Percentiles rank a stretch among this genome's conserved stretches.
These are phyloP conservation scores for Stylosanthes scabra DNA, from an alignment of 331 rosid species.

Conservation along the genomic window DNA sequence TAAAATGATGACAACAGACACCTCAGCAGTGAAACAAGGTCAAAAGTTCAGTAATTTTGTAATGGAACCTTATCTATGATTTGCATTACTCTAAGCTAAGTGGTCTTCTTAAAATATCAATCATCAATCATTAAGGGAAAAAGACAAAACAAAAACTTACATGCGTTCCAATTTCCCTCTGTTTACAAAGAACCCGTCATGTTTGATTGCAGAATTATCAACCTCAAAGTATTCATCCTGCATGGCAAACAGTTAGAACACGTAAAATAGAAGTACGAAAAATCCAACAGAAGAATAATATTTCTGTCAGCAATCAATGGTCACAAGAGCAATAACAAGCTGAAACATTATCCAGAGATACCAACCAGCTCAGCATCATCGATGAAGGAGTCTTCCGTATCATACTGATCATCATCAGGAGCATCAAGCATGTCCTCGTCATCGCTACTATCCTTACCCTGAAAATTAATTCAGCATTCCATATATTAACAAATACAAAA, in stretches of 20 bases:
- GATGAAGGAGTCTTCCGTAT: conserved; percentile 96
- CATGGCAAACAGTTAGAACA: conserved; percentile 41
- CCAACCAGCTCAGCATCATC: conserved; percentile 98
- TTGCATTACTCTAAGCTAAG: conserved; percentile 20
- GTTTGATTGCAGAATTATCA: conserved; percentile 88
- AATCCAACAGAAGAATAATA: conserved; percentile 15
- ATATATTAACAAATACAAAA: conserved; percentile 39
- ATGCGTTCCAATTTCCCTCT: conserved; percentile 87
- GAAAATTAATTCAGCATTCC: conserved; percentile 37
- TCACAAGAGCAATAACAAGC: conserved; percentile 32
- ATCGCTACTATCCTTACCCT: conserved; percentile 98
- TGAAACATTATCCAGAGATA: conserved; percentile 35
- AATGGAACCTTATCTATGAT: conserved; percentile 22
- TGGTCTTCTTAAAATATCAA: neutral
- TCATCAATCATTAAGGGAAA: too few species aligned
- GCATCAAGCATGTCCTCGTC: conserved; percentile 76
- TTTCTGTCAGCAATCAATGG: conserved; percentile 33
- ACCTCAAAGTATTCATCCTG: conserved; percentile 99
- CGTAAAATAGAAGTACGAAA: conserved; percentile 24
- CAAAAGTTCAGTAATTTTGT: conserved; percentile 26
- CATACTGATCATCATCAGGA: conserved; percentile 98
- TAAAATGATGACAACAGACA: conserved; percentile 27
- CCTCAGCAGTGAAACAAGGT: conserved; percentile 6
- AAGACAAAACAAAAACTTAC: conserved; percentile 62
- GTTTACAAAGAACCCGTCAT: conserved; percentile 93